These are phyloP conservation scores for Fusarium musae DNA, from an alignment of 2,329 filamentous ascomycete genomes.

Conservation along the genomic window DNA sequence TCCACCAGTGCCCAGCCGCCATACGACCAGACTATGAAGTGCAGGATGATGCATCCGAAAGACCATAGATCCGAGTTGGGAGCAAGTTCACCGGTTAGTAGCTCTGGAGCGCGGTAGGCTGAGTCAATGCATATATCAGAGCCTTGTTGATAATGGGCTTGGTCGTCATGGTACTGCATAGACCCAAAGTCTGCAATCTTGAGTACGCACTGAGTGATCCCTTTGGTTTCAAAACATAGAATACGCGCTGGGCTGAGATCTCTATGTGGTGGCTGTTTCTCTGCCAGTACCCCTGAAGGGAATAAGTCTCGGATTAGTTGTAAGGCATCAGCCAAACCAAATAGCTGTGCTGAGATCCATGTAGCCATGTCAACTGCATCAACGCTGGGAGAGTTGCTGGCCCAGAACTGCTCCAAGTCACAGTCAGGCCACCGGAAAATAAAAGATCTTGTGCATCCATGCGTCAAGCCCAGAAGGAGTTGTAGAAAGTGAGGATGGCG, in stretches of 20 bases:
- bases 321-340: background rate
- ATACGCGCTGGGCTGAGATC: background rate
- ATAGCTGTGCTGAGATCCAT: background rate
- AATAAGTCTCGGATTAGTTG: background rate
- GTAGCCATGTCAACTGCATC: background rate
- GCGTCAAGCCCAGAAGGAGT: background rate
- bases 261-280: background rate
- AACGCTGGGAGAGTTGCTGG: background rate
- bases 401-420: background rate
- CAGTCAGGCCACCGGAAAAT: background rate
- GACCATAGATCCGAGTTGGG: background rate
- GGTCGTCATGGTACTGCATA: background rate
- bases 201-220: background rate
- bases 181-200: background rate
- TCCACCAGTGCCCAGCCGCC: background rate
- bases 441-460: background rate
- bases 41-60: background rate
- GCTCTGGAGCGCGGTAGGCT: background rate
- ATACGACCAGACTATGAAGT: background rate
- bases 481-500: background rate
- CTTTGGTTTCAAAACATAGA: background rate
- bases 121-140: background rate
- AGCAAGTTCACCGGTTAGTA: rapidly evolving
- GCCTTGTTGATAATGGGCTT: background rate
- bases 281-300: background rate